Evolutionary conservation across 306 rosid genomes (phyloP).

Genomic region (Carpinus fangiana): DNA sequence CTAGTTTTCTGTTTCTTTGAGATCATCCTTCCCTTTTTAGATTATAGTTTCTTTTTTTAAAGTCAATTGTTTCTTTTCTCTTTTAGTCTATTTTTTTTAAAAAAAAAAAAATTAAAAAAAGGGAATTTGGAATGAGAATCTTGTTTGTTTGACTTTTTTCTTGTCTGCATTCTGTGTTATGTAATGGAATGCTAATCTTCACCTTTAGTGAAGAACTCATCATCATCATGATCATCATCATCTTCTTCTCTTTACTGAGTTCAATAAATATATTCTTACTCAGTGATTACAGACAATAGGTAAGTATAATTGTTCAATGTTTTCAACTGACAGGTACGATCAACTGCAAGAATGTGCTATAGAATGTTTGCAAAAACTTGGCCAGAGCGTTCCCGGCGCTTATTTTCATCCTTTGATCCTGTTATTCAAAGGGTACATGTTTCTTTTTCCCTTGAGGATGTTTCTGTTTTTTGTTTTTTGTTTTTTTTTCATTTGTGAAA

Average conservation of each 20-base stretch:
- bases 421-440: constrained; percentile 90
- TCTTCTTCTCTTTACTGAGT: background rate
- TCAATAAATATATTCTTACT: background rate
- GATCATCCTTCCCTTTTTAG: background rate
- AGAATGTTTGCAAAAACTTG: constrained; percentile 97
- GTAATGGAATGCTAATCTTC: background rate
- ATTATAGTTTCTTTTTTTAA: no score
- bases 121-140: constrained; percentile 4
- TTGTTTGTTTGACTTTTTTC: background rate
- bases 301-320: constrained; percentile 19
- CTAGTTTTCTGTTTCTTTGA: background rate
- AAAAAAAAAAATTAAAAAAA: no score
- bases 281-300: background rate
- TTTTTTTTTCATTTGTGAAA: constrained; percentile 15
- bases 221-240: background rate
- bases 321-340: constrained; percentile 76
- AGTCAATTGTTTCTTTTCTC: background rate
- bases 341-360: constrained; percentile 95
- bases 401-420: constrained; percentile 86
- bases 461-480: background rate
- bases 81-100: background rate
- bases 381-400: constrained; percentile 89
- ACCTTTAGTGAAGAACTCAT: background rate
- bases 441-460: constrained; percentile 31
- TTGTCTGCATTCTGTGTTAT: background rate